Evolutionary conservation across 2,329 filamentous ascomycete species (phyloP), one percentile per base, ranked within the genome.

Genomic region (Diaporthe sp.): DNA sequence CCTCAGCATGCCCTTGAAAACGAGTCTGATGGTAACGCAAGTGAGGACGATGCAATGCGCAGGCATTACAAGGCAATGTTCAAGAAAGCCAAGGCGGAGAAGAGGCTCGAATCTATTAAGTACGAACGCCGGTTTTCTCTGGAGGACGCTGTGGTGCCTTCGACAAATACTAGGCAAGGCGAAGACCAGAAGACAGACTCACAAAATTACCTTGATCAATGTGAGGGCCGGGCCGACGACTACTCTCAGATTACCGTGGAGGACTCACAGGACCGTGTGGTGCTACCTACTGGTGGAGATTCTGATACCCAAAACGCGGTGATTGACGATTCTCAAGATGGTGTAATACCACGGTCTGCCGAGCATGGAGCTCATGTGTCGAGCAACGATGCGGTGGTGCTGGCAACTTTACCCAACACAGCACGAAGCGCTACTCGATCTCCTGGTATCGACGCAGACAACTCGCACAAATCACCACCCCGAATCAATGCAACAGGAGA

Each of bases 21-120:
- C 17, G 72, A 60, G 20, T 78, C 77, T 15, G 71, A 78, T 20
- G 65, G 71, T 1, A 84, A 84, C 63, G 76, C 76, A 0, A 78
- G 76, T 25, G 80, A 80, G 3, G 82, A 80, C 4, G 78, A 83
- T n/a, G 79, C 82, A 8, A 78, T 80, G 57, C 79, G 84, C n/a
- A 83, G 86, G 17, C 83, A 81, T 10, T 84, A 82, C 37, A 83
- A 80, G 49, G 85, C 83, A 4, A 83, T 84, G 22, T 79, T 79
- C 55, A 87, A 84, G 72, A 84, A 85, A 49, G 83, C 85, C 1
- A 81, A 83, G 31, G 87, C 85, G 4, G 82, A 84, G 1, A 82
- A 84, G 76, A 82, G 85, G 47, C 82, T 89, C 75, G 83, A 82
- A 1, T 83, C 81, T 15, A 86, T 89, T n/a, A 84, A 81, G 71